Evolutionary conservation across 108 stramenopile genomes (phyloP).

Genomic region (Phaeodactylum tricornutum): DNA sequence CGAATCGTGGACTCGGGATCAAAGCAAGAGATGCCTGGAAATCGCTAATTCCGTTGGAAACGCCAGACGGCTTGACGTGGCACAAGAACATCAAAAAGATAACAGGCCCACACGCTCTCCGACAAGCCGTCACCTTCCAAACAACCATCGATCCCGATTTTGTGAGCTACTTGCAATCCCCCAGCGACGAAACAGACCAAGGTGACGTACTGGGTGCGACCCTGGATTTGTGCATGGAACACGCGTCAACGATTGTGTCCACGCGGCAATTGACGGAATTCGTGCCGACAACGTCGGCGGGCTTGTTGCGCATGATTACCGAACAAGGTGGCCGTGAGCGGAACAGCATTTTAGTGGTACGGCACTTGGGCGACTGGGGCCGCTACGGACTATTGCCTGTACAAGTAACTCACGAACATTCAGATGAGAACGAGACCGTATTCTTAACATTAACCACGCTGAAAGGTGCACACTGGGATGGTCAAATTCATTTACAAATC

Average conservation of each 20-base stretch:
- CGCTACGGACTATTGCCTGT: conserved; percentile 53
- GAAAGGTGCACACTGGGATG: conserved; percentile 58
- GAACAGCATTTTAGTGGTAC: conserved; percentile 38
- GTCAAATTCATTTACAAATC: conserved; percentile 29
- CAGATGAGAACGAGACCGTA: conserved; percentile 5
- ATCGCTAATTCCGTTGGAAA: not conserved
- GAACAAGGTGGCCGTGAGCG: conserved; percentile 14
- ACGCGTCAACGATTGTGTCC: conserved; percentile 27
- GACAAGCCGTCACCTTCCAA: conserved; percentile 25
- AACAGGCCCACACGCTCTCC: conserved; percentile 14
- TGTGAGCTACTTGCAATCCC: too few relatives aligned
- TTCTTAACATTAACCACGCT: conserved; percentile 33
- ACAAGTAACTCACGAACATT: conserved; percentile 13
- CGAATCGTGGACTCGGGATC: not conserved
- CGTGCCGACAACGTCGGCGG: conserved; percentile 12
- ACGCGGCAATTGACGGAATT: conserved; percentile 63
- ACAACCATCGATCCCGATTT: conserved; percentile 11
- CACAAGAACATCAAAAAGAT: conserved; percentile 11
- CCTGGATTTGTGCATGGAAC: conserved; percentile 25
- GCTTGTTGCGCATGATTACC: conserved; percentile 3
- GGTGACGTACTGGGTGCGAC: conserved; percentile 8
- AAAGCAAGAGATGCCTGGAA: not conserved
- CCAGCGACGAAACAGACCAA: conserved; percentile 15
- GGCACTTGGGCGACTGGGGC: conserved; percentile 46
- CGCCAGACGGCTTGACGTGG: not conserved